Evolutionary conservation across 768 basidiomycete genomes (phyloP).

Genomic region (Rhodotorula kratochvilovae): DNA sequence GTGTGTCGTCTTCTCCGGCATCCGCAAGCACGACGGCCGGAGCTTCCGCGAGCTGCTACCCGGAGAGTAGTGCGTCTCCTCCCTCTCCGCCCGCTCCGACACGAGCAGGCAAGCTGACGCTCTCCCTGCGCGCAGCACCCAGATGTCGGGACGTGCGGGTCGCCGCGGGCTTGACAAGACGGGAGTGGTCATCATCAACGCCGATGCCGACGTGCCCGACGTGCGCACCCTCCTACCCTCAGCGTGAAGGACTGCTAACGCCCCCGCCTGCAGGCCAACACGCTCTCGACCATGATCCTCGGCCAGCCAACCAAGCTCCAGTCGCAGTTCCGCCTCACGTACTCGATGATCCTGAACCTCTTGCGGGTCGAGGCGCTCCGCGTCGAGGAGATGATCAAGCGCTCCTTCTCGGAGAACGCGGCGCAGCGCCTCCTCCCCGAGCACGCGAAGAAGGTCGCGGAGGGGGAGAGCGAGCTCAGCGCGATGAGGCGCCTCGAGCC

Average conservation of each 20-base stretch:
- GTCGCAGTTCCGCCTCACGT: constrained; percentile 95
- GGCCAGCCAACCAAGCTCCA: constrained; percentile 86
- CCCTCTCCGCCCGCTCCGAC: background rate
- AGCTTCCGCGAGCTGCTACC: constrained; percentile 84
- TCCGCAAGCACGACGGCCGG: constrained; percentile 90
- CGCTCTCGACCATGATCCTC: constrained; percentile 81
- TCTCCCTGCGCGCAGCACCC: constrained; percentile 69
- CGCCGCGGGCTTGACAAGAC: constrained; percentile 90
- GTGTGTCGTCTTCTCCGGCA: constrained; percentile 92
- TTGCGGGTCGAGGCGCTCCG: constrained; percentile 89
- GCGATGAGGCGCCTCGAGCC: constrained; percentile 31
- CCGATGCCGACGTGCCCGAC: constrained; percentile 78
- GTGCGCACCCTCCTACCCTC: constrained; percentile 49
- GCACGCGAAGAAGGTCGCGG: constrained; percentile 77
- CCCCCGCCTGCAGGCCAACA: constrained; percentile 57
- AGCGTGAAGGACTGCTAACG: background rate
- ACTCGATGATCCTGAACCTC: constrained; percentile 98
- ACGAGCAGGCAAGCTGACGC: constrained; percentile 22
- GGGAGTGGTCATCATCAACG: constrained; percentile 88
- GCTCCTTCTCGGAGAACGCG: constrained; percentile 96
- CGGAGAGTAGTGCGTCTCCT: constrained; percentile 50
- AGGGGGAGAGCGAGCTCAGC: constrained; percentile 47
- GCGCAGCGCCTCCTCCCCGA: constrained; percentile 87
- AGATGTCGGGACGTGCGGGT: constrained; percentile 98
- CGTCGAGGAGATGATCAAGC: constrained; percentile 99